phyloP scores from a whole-genome alignment of 2,329 filamentous ascomycete genomes.

The Orbilia oligospora region DNA sequence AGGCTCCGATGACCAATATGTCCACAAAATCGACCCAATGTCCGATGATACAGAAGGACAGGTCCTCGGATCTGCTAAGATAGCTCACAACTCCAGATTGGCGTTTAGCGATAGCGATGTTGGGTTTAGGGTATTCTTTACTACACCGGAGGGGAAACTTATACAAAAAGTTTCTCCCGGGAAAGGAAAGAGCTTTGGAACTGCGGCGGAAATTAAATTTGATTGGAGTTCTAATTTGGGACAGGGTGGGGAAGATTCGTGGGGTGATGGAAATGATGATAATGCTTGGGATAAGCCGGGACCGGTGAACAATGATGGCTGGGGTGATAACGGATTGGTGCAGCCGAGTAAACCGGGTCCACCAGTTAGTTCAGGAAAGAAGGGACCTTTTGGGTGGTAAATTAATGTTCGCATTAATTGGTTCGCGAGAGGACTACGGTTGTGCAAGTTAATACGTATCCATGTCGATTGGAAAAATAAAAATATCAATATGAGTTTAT shows the following conservation, averaged over 20 bases:
- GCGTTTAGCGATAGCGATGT: neutral
- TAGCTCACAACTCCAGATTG: neutral
- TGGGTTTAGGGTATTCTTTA: constrained; percentile 8
- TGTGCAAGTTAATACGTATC: no score
- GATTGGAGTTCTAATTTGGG: constrained; percentile 16
- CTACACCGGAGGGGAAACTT: neutral
- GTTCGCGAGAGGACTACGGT: no score
- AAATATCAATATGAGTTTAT: no score
- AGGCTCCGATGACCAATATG: neutral
- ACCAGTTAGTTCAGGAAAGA: neutral
- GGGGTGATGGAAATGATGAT: neutral
- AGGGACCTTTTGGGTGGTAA: constrained; percentile 21
- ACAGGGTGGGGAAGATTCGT: neutral
- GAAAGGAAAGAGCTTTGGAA: neutral
- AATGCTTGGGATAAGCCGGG: constrained; percentile 1
- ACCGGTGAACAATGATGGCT: neutral
- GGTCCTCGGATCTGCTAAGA: neutral
- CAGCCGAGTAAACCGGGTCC: neutral
- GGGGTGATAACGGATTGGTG: neutral
- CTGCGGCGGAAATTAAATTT: neutral
- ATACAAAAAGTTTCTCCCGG: neutral
- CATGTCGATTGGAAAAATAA: no score
- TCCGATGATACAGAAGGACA: neutral
- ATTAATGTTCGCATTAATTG: neutral
- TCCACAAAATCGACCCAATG: neutral